Base-by-base conservation (phyloP, 2,329 filamentous ascomycete species). In the Arthroderma sp. region DNA sequence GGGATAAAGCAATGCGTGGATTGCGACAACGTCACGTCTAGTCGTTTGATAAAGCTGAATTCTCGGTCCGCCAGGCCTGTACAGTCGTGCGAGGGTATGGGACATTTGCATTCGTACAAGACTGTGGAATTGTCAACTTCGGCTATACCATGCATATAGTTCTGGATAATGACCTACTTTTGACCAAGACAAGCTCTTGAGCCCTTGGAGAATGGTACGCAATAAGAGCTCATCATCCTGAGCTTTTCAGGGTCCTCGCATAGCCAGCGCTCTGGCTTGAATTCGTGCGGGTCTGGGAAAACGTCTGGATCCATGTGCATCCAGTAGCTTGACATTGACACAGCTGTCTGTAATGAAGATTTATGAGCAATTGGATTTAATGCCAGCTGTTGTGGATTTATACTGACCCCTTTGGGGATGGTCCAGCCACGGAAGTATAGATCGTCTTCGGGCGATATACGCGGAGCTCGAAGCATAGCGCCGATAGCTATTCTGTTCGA, bases 121-220 rank as follows among this genome's bases (percentile, higher is more conserved):
- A 32, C 40, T 42, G 30, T 31, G 15, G 15, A 22, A 22, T 22
- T 22, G 15, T 22, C 15, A 22, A 22, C 15, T 22, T 22, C 15
- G 15, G 1, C 15, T 3, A 22, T 22, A 22, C 15, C 15, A 22
- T 22, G 15, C 15, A 22, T 22, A 22, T 22, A 22, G 15, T 22
- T 22, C 15, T 22, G 15, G 15, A 22, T 22, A 22, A 22, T 34
- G 32, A 28, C 43, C 22, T 40, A 53, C 45, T 62, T 61, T 22
- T 54, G 49, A 28, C 64, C 65, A 7, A 68, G 50, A 51, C 65
- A 69, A 44, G 53, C 58, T 37, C 69, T 55, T 0, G 66, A 58
- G 0, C 70, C 70, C 30, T 63, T 56, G 1, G 61, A 65, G 50
- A 73, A 73, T 1, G 68, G 56, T 28, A 70, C 62, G 8, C 69